Evolutionary conservation across 2,329 filamentous ascomycete genomes (phyloP), one percentile per base, ranked within the genome.

Genomic region (Fusarium euwallaceae): DNA sequence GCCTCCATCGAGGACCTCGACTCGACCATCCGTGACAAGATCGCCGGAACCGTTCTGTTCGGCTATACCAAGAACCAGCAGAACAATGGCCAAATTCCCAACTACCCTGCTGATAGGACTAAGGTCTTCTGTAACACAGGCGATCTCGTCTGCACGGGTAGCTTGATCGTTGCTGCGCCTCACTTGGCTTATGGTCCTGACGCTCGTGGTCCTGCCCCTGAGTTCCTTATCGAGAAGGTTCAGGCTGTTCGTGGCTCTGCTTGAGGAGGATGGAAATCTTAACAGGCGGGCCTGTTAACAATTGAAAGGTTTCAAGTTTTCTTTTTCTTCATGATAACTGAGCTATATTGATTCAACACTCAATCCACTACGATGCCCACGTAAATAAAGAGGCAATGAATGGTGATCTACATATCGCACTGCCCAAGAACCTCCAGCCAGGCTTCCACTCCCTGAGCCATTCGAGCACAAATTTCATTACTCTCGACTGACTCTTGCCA

Each of bases 21-120:
- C 55, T 60, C 70, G 4, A 32, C 69, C 22, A 72, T 84, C 61
- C 76, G 79, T 29, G 71, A 81, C 34, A 80, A 84, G 78, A 78
- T 86, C 67, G 82, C 80, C 53, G 83, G 81, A 24, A 77, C 79
- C 2, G 81, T 82, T 12, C 79, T 84, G 29, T 85, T 83, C 48
- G 84, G 84, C 0, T 85, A 86, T 70, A 85, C 84, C 64, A 82
- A 85, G 80, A 86, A 86, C 76, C 70, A 79, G 58, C 85, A 86
- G 75, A 84, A 85, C 72, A 58, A 64, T 4, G 83, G 84, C 41
- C 66, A 76, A 51, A 85, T 86, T 29, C 82, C 81, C 51, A 81
- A 82, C 71, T 86, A 82, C 70, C 81, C 83, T 0, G 63, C 64
- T 1, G 77, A 80, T 45, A 78, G 81, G 41, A 81, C 81, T 29